Base-by-base conservation (phyloP, 2,329 filamentous ascomycete genomes). In the Alternaria tenuissima region DNA sequence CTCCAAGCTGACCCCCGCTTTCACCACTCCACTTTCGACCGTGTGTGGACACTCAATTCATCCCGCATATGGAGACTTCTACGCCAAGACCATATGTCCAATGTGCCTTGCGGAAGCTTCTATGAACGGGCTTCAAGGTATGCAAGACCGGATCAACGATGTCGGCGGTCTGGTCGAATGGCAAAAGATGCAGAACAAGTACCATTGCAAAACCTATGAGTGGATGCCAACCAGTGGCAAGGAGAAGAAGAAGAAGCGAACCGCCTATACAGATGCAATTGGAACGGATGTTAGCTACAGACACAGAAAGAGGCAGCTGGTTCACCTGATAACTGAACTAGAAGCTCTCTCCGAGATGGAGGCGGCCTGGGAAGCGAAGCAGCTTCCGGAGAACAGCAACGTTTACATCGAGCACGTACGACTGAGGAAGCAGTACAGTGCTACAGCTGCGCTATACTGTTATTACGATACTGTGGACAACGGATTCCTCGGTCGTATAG, bases 391-490 rank as follows among this genome's bases (percentile, higher is more conserved):
- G 22, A 28, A 39, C n/a, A 44, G 39, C 12, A 22, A 53, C 22
- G 11, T 53, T 28, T 7, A 30, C n/a, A 5, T 48, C 11, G 16
- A 55, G 18, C 32, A 48, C 6, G 18, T 55, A n/a, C 32, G 53
- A 6, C 24, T 55, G 20, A 48, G 34, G n/a, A 55, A 48, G 18
- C 42, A 20, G 24, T 41, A 41, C n/a, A 41, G 53, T 39, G 32
- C 43, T 39, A 55, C 43, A n/a, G 44, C 32, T 39, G 53, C 53
- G 9, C 34, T 55, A n/a, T 12, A 41, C n/a, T 36, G 26, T 24
- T 48, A 48, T 7, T 22, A 32, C 1, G 42, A 41, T 16, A 38
- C 30, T 14, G 5, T 22, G 28, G 24, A 24, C 38, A 36, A 36
- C 32, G 32, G 32, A 36, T 36, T 46, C 18, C 28, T 55, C 18